Base-by-base conservation (phyloP, 257 asterid species). In the Solanum clarkiae region DNA sequence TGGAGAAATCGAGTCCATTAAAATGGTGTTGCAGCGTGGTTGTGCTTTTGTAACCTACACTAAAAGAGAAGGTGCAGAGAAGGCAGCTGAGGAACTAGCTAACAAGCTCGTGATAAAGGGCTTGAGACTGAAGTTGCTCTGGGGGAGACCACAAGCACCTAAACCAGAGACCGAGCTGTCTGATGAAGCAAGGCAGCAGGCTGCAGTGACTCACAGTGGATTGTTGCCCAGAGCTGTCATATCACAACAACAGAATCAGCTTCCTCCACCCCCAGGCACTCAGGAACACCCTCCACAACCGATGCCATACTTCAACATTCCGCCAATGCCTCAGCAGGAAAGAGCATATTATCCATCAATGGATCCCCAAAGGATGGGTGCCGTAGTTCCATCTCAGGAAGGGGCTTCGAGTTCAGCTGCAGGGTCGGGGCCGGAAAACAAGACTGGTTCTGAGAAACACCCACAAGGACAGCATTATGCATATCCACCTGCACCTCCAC, bases 321-420 rank as follows among this genome's bases (percentile, higher is more conserved):
- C 99, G 8, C 96, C 97, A 15, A 71, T 87, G 85, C 97, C 94
- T 57, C 98, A 92, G 89, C 97, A 92, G 55, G 97, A 93, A 18
- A 87, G 95, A 80, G 91, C 98, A 7, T 92, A 90, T 81, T 97
- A 95, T 87, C 99, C 99, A 14, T 97, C 99, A 1, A 97, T 95
- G 98, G 99, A 97, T 87, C 98, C 98, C 26, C 99, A 97, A 79
- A 91, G 98, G 86, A 95, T 95, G 99, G 98, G 98, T 55, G 99
- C 98, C 36, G 62, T 91, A 40, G 84, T 93, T 36, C 88, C 93
- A 45, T 88, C 97, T 42, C 97, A 94, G 82, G 99, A 96, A 22
- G 98, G 99, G 66, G 83, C 89, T 63, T 86, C 93, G 2, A 85
- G 90, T 80, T 94, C 94, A n/a, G 85, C 93, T 11, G 84, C 92